Evolutionary conservation across 1,139 yeast genomes (phyloP).

Genomic region (Diutina sp.): DNA sequence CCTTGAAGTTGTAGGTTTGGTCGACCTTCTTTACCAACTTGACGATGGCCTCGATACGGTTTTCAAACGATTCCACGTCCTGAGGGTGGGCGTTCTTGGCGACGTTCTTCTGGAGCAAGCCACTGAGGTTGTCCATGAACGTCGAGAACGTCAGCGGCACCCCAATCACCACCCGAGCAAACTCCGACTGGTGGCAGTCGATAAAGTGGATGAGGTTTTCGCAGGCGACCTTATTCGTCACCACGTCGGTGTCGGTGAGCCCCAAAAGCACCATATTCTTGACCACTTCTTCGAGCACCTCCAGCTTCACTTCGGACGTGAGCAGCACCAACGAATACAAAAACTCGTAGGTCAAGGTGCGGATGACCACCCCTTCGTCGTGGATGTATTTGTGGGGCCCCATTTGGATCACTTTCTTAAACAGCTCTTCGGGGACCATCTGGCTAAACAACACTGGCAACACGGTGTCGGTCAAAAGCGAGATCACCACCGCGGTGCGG

Average conservation of each 20-base stretch:
- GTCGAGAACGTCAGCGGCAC: background rate
- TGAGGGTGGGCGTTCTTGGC: background rate
- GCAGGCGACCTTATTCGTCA: background rate
- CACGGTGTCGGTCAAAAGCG: slow-evolving; percentile 6
- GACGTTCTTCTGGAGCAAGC: background rate
- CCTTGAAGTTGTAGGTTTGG: background rate
- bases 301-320: background rate
- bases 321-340: slow-evolving; percentile 30
- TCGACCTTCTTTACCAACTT: background rate
- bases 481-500: slow-evolving; percentile 5
- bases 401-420: slow-evolving; percentile 60
- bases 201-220: background rate
- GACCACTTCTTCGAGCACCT: background rate
- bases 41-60: background rate
- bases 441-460: slow-evolving; percentile 44
- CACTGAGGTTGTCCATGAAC: background rate
- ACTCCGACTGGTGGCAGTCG: background rate
- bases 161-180: background rate
- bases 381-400: slow-evolving; percentile 81
- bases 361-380: slow-evolving; percentile 65
- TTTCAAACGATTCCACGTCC: background rate
- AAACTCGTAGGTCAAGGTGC: slow-evolving; percentile 65
- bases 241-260: background rate
- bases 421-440: slow-evolving; percentile 40
- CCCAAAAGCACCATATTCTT: background rate